phyloP scores from a whole-genome alignment of 805 yeast genomes.

The Alloascoidea hylecoeti region DNA sequence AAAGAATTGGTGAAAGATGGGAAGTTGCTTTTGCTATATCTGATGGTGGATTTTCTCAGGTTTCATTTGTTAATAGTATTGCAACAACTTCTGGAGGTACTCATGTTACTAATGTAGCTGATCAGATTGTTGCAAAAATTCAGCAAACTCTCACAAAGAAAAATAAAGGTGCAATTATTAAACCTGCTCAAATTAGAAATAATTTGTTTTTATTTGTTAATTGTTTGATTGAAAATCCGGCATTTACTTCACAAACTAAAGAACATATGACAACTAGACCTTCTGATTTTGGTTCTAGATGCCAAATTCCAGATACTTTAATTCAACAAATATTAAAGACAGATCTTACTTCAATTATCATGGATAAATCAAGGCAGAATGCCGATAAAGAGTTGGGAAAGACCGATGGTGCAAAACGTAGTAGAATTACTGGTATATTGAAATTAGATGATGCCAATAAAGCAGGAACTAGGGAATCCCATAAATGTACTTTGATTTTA shows the following conservation, averaged over 20 bases:
- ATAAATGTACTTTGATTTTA: constrained; percentile 80
- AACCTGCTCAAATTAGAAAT: constrained; percentile 79
- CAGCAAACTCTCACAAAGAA: constrained; percentile 62
- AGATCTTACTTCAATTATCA: constrained; percentile 42
- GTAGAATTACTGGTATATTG: constrained; percentile 75
- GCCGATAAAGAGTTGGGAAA: constrained; percentile 80
- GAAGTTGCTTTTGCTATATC: constrained; percentile 92
- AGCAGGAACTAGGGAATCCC: constrained; percentile 90
- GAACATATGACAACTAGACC: constrained; percentile 88
- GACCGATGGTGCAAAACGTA: constrained; percentile 74
- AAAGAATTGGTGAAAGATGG: constrained; percentile 79
- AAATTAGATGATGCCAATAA: constrained; percentile 91
- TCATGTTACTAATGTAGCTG: constrained; percentile 77
- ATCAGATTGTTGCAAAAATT: constrained; percentile 69
- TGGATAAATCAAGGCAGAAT: constrained; percentile 75
- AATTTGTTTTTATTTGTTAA: constrained; percentile 85
- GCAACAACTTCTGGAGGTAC: constrained; percentile 98
- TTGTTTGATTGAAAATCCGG: constrained; percentile 90
- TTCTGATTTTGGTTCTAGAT: constrained; percentile 79
- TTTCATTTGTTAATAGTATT: constrained; percentile 92
- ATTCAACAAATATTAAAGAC: constrained; percentile 62
- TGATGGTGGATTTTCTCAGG: constrained; percentile 82
- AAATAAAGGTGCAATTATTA: constrained; percentile 51
- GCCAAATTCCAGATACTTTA: constrained; percentile 64
- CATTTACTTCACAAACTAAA: constrained; percentile 94